Conservation (phyloP, 345 rosid genomes). For the Luvunga scandens region DNA sequence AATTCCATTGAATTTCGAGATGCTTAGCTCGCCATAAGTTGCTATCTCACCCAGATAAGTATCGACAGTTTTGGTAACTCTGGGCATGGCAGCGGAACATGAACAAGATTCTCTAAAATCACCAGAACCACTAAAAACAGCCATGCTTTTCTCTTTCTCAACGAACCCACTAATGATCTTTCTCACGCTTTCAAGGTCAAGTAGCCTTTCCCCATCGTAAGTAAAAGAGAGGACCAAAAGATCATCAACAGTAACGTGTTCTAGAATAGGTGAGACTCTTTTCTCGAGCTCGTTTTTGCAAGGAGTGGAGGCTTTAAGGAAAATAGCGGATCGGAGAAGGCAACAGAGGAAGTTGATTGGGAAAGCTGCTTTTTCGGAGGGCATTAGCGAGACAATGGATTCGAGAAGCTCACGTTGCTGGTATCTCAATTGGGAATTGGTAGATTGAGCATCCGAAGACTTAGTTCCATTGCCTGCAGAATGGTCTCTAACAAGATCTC, state of each 20-base stretch:
- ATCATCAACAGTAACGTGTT: slow-evolving; percentile 75
- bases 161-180: slow-evolving; percentile 62
- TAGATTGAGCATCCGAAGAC: slow-evolving; percentile 21
- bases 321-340: slow-evolving; percentile 80
- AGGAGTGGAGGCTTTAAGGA: slow-evolving; percentile 47
- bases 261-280: slow-evolving; percentile 64
- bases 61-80: slow-evolving; percentile 75
- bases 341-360: slow-evolving; percentile 82
- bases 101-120: slow-evolving; percentile 46
- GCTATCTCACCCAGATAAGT: slow-evolving; percentile 82
- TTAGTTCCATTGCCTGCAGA: slow-evolving; percentile 48
- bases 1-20: slow-evolving; percentile 84
- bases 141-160: slow-evolving; percentile 81
- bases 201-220: slow-evolving; percentile 79
- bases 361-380: slow-evolving; percentile 70
- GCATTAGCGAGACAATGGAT: slow-evolving; percentile 62
- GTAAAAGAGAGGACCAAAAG: slow-evolving; percentile 73
- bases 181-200: slow-evolving; percentile 83
- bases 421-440: slow-evolving; percentile 33
- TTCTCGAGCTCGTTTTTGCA: slow-evolving; percentile 84
- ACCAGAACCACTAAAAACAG: slow-evolving; percentile 62
- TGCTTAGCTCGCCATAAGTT: slow-evolving; percentile 45
- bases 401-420: slow-evolving; percentile 64
- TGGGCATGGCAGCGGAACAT: slow-evolving; percentile 41
- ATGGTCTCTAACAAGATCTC: slow-evolving; percentile 84